These are phyloP conservation scores for Carex pumila DNA, from an alignment of 176 grass and related monocot genomes.

Conservation along the genomic window DNA sequence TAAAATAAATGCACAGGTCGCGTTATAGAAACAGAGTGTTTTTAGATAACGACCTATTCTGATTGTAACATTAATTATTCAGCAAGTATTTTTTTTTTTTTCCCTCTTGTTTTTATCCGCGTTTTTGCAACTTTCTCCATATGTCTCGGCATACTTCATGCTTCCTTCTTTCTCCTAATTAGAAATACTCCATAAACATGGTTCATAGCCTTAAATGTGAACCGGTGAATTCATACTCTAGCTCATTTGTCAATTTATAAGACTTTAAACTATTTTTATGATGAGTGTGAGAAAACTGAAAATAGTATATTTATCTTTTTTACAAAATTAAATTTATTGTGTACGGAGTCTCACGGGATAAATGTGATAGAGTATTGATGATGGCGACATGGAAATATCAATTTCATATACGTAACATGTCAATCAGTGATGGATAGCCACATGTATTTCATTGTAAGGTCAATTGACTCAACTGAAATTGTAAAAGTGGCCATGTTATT, in stretches of 20 bases:
- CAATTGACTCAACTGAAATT: background rate
- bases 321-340: background rate
- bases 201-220: background rate
- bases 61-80: background rate
- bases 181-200: background rate
- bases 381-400: background rate
- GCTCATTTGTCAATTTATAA: background rate
- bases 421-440: background rate
- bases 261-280: background rate
- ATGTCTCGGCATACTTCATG: background rate
- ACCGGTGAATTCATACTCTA: background rate
- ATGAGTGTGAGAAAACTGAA: background rate
- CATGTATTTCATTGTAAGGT: background rate
- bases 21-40: background rate
- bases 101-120: background rate
- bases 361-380: background rate
- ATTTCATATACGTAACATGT: background rate
- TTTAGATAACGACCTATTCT: background rate
- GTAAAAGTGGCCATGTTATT: background rate
- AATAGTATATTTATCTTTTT: background rate
- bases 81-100: background rate
- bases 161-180: background rate
- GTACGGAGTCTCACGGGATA: background rate
- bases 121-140: background rate
- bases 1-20: background rate